phyloP scores from a whole-genome alignment of 345 rosid genomes.

The Eucalyptus curtisii region DNA sequence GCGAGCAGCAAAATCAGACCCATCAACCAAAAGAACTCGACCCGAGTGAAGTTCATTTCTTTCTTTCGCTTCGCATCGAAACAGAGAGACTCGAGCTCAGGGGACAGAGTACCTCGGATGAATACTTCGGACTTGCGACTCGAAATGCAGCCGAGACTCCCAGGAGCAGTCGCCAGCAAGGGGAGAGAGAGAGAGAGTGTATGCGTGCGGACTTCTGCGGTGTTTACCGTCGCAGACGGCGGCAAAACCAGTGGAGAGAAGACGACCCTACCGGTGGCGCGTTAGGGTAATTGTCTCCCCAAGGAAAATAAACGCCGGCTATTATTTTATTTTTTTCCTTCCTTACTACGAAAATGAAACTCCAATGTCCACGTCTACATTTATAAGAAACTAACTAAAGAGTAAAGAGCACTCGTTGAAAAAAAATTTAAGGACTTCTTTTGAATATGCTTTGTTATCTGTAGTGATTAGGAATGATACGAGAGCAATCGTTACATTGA shows the following conservation, averaged over 20 bases:
- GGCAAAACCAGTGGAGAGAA: background rate
- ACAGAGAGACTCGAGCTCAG: background rate
- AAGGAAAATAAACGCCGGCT: background rate
- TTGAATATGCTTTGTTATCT: background rate
- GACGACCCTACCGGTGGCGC: background rate
- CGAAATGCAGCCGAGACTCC: background rate
- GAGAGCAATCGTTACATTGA: background rate
- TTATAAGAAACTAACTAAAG: background rate
- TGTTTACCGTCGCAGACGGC: background rate
- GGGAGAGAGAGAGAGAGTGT: background rate
- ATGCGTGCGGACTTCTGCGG: background rate
- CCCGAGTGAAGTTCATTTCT: background rate
- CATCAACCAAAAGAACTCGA: background rate
- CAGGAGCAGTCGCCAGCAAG: background rate
- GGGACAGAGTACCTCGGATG: background rate
- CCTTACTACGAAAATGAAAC: background rate
- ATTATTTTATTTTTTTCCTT: rapidly evolving
- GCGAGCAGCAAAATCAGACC: background rate
- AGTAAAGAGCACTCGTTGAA: background rate
- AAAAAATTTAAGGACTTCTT: background rate
- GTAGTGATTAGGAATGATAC: background rate
- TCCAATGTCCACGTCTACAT: background rate
- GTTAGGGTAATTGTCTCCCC: background rate
- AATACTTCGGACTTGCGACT: background rate
- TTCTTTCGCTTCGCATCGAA: background rate